A percentile compares a stretch with the other conserved stretches of the same genome.
Evolutionary conservation across 108 stramenopile species (phyloP).

Genomic region (Cyclotella cryptica): DNA sequence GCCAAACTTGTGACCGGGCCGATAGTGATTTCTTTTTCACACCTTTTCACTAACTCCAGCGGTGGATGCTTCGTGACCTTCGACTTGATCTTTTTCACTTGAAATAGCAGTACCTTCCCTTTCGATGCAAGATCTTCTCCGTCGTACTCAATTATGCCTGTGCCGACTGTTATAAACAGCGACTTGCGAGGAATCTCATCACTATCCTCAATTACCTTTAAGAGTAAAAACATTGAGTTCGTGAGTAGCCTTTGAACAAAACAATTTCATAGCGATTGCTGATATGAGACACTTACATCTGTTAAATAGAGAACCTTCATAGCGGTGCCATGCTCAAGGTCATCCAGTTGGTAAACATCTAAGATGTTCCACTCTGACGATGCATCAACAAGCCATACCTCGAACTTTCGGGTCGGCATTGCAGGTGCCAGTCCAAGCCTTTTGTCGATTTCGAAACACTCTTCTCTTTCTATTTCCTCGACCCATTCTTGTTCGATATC

Average conservation of each 20-base stretch:
- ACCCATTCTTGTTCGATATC: constrained; percentile 93
- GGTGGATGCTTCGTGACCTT: constrained; percentile 35
- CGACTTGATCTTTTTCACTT: constrained; percentile 52
- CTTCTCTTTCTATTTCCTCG: constrained; percentile 87
- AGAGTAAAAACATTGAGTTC: constrained; percentile 42
- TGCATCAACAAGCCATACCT: constrained; percentile 89
- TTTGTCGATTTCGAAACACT: constrained; percentile 79
- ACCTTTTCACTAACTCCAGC: constrained; percentile 63
- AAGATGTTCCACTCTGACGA: constrained; percentile 79
- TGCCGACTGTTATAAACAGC: constrained; percentile 77
- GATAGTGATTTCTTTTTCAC: constrained; percentile 85
- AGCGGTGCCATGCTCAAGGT: constrained; percentile 77
- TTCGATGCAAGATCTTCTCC: constrained; percentile 85
- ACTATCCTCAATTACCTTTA: constrained; percentile 57
- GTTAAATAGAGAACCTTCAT: constrained; percentile 78
- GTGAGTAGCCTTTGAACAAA: not conserved
- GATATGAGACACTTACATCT: constrained; percentile 59
- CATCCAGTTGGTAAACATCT: constrained; percentile 77
- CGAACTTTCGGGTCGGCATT: constrained; percentile 63
- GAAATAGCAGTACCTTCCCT: constrained; percentile 76
- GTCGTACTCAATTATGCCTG: constrained; percentile 75
- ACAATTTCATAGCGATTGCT: not conserved
- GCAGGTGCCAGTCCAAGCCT: constrained; percentile 80
- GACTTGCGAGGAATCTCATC: constrained; percentile 52
- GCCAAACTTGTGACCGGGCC: constrained; percentile 83